Evolutionary conservation across 805 yeast species (phyloP).

Genomic region (Spathaspora gorwiae): DNA sequence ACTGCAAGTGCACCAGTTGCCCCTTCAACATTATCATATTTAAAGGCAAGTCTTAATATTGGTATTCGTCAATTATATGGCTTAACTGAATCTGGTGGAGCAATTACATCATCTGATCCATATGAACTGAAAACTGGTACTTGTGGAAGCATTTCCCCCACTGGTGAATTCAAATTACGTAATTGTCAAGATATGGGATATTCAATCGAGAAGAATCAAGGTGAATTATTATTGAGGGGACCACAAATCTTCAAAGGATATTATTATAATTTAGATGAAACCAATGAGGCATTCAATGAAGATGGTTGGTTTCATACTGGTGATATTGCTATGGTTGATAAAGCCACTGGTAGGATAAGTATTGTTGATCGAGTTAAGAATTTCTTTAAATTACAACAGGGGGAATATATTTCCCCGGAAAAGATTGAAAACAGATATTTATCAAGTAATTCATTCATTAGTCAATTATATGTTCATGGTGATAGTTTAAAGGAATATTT

Average conservation of each 20-base stretch:
- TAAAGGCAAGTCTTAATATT: slow-evolving; percentile 54
- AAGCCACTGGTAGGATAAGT: slow-evolving; percentile 46
- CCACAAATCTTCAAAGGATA: slow-evolving; percentile 57
- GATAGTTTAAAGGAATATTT: slow-evolving; percentile 50
- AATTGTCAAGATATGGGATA: slow-evolving; percentile 63
- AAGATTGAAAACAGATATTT: slow-evolving; percentile 61
- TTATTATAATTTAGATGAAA: slow-evolving; percentile 53
- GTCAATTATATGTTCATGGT: slow-evolving; percentile 58
- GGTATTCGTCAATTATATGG: slow-evolving; percentile 69
- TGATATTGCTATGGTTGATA: slow-evolving; percentile 53
- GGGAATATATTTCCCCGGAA: slow-evolving; percentile 64
- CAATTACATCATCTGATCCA: slow-evolving; percentile 35
- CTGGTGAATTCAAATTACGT: slow-evolving; percentile 47
- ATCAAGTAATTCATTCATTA: slow-evolving; percentile 41
- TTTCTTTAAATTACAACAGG: slow-evolving; percentile 54
- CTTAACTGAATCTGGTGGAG: slow-evolving; percentile 65
- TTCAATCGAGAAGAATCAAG: slow-evolving; percentile 12
- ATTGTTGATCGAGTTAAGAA: slow-evolving; percentile 71
- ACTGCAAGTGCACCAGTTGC: slow-evolving; percentile 68
- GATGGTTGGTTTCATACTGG: slow-evolving; percentile 57
- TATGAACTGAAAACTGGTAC: slow-evolving; percentile 51
- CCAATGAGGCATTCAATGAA: slow-evolving; percentile 47
- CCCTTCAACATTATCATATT: slow-evolving; percentile 52
- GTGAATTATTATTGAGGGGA: slow-evolving; percentile 58
- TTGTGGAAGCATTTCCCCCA: slow-evolving; percentile 31